These are phyloP conservation scores for Trichophaea hybrida DNA, from an alignment of 2,329 filamentous ascomycete species.

Conservation along the genomic window DNA sequence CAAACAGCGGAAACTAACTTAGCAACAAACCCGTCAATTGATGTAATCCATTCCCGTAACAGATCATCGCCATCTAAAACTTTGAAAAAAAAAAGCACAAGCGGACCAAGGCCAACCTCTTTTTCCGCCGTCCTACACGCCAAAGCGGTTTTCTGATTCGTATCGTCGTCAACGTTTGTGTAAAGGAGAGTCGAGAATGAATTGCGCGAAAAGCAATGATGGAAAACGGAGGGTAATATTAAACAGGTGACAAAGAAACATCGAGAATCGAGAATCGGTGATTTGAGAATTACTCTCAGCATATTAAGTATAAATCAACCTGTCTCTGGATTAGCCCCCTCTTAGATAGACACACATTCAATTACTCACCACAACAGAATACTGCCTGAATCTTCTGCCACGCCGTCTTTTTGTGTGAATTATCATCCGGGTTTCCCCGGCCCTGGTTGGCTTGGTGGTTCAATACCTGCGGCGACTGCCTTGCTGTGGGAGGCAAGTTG, in stretches of 20 bases:
- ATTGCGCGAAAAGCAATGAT: conserved; percentile 15
- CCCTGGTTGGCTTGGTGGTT: conserved; percentile 35
- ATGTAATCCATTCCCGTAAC: conserved; percentile 6
- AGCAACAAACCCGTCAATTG: conserved; percentile 5
- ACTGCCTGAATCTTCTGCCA: conserved; percentile 88
- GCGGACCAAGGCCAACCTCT: not conserved
- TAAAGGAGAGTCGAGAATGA: conserved; percentile 15
- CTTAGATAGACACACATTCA: conserved; percentile 26
- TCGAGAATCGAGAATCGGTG: not conserved
- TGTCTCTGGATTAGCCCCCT: not conserved
- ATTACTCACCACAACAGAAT: conserved; percentile 64
- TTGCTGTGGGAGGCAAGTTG: conserved; percentile 57
- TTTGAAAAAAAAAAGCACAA: not conserved
- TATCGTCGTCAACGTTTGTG: conserved; percentile 13
- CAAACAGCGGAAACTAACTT: conserved; percentile 2
- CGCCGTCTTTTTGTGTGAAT: conserved; percentile 54
- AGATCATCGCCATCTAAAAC: conserved; percentile 5
- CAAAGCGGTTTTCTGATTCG: conserved; percentile 10
- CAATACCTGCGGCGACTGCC: conserved; percentile 44
- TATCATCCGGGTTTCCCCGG: conserved; percentile 28
- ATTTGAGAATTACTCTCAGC: not conserved
- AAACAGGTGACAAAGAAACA: conserved; percentile 12
- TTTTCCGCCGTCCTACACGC: not conserved
- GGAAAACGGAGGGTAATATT: conserved; percentile 22
- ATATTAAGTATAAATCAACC: conserved; percentile 1